Evolutionary conservation across 1,139 yeast species (phyloP), one percentile per base, ranked within the genome.

Genomic region (Hemisphaericaspora lyxosophila): DNA sequence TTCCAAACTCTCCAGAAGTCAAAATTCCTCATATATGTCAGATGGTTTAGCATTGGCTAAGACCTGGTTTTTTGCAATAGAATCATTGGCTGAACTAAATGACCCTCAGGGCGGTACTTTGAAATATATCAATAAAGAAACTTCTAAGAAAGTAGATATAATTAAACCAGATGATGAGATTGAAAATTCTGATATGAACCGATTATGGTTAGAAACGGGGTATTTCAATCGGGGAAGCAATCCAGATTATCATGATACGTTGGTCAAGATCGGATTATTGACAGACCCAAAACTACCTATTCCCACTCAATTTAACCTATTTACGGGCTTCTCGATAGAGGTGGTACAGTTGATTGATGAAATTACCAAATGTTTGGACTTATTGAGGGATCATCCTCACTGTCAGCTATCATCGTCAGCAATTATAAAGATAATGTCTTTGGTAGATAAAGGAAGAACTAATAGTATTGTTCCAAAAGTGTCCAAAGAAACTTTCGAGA

Each of bases 61-160:
- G 41, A 60, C 62, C n/a, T 70, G 75, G 75, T 70, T 67, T 43
- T 67, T 65, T 45, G 70, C 74, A 9, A 62, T 70, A 32, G 75
- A 70, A 41, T 48, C 65, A 5, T 42, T 65, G 14, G 74, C 74
- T 1, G 62, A 64, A 9, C 47, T 66, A 23, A 51, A 58, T 38
- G 54, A 67, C 2, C 51, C 62, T 2, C 41, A 51, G 14, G 73
- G 73, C 2, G 68, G 70, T 0, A 57, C 70, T 2, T 45, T 62
- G 26, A 51, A 47, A 16, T 48, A 45, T 30, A 34, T 33, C 16
- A 44, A 43, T 26, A 36, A 38, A 12, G 38, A 40, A 27, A 39
- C 39, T 7, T 30, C 41, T 4, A 34, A 39, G 14, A 45, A 28
- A 8, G 31, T 30, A 24, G 50, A 40, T 35, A 39, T 39, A 17